Evolutionary conservation across 192 early-diverging fungal genomes (phyloP).

Genomic region (Backusella australiensis): DNA sequence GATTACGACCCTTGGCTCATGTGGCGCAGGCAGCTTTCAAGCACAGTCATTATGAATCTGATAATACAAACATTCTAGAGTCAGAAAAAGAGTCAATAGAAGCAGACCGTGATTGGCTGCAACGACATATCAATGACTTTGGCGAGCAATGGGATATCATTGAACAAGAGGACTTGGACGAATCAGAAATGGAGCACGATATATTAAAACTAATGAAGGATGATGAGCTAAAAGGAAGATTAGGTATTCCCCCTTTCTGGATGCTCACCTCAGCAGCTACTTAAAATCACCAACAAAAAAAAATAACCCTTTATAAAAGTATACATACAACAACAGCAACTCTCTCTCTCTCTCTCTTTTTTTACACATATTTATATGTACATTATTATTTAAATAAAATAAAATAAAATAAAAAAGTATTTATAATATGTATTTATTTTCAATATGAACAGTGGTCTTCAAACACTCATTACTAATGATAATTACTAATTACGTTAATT

Average conservation of each 20-base stretch:
- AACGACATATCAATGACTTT: constrained; percentile 8
- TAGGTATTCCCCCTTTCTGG: constrained; percentile 54
- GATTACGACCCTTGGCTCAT: constrained; percentile 47
- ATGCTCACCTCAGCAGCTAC: constrained; percentile 33
- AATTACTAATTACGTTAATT: no score
- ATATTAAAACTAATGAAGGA: constrained; percentile 1
- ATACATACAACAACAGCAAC: not conserved
- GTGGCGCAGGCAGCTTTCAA: constrained; percentile 47
- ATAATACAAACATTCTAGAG: not conserved
- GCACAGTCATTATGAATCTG: constrained; percentile 19
- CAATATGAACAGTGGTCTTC: no score
- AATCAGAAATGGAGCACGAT: not conserved
- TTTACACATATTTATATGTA: no score
- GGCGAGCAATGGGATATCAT: constrained; percentile 10
- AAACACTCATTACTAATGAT: no score
- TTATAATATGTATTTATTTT: no score
- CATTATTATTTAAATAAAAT: no score
- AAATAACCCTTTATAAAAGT: not conserved
- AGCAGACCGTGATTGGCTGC: constrained; percentile 12
- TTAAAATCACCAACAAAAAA: not conserved
- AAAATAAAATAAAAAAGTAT: no score
- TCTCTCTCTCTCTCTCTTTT: no score
- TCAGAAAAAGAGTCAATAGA: not conserved
- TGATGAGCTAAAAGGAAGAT: constrained; percentile 16
- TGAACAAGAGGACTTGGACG: not conserved